These are phyloP conservation scores for Exophiala alcalophila DNA, from an alignment of 2,329 filamentous ascomycete species.

Conservation along the genomic window DNA sequence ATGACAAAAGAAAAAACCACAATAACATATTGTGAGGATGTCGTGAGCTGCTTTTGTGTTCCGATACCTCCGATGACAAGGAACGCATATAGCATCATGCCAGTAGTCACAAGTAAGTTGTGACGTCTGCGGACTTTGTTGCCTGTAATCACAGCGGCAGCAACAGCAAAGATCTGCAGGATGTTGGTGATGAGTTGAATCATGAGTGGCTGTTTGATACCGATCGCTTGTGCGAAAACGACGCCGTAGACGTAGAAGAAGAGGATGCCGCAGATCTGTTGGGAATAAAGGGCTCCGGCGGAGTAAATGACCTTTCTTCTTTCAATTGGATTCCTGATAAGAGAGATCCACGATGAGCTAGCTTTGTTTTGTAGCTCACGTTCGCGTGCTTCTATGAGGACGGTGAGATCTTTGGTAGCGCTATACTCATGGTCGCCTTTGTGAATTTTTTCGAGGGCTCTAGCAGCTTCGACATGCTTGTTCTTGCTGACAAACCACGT, in stretches of 20 bases:
- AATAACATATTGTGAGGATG: neutral
- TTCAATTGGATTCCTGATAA: slow-evolving; percentile 47
- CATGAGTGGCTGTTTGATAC: slow-evolving; percentile 7
- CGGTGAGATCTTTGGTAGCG: slow-evolving; percentile 31
- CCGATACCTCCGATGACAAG: slow-evolving; percentile 5
- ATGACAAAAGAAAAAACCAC: slow-evolving; percentile 10
- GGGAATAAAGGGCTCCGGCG: slow-evolving; percentile 2
- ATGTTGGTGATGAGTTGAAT: slow-evolving; percentile 3
- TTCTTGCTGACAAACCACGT: slow-evolving; percentile 37
- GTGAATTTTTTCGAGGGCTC: slow-evolving; percentile 38
- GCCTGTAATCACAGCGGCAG: slow-evolving; percentile 1
- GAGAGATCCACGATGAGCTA: slow-evolving; percentile 40
- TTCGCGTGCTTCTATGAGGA: slow-evolving; percentile 29
- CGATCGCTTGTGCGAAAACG: slow-evolving; percentile 10
- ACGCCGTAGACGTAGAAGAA: slow-evolving; percentile 9
- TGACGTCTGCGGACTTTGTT: slow-evolving; percentile 5
- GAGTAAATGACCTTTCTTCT: slow-evolving; percentile 43
- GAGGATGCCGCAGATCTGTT: slow-evolving; percentile 8
- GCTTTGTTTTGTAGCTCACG: slow-evolving; percentile 31
- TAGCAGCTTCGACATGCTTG: slow-evolving; percentile 32
- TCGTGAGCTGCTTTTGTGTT: neutral
- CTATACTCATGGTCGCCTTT: slow-evolving; percentile 34
- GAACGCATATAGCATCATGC: slow-evolving; percentile 4
- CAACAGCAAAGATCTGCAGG: slow-evolving; percentile 5
- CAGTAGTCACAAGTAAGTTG: slow-evolving; percentile 5